Base-by-base conservation (phyloP, 2,329 filamentous ascomycete genomes). In the Claviceps sp. region DNA sequence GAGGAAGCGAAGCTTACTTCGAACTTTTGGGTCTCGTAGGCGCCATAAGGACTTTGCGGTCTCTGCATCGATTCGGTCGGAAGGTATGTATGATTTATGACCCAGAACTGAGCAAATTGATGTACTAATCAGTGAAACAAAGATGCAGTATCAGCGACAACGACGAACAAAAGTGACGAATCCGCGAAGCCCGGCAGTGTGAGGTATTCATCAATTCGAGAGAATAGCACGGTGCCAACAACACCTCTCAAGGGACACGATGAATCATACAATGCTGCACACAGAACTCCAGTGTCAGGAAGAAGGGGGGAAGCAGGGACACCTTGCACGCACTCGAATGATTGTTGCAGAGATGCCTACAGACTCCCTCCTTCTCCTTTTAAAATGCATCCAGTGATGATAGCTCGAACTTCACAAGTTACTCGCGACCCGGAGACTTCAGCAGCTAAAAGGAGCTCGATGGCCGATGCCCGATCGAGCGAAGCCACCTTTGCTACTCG, bases 1-100 rank as follows among this genome's bases (percentile, higher is more conserved):
- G n/a, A 65, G 63, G 54, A 67, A 62, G 52, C 59, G 59, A 53
- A 58, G 55, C 47, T 58, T 66, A 30, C 55, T 65, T 47, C 59
- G 55, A 40, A 55, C 61, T 2, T 52, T 64, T 20, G 60, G 62
- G 22, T 61, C 63, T 37, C 61, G 57, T 11, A 57, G 59, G 34
- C 58, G 58, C n/a, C 58, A 58, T 46, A 63, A 56, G 47, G 45
- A 53, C 22, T 41, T 58, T 18, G 43, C 48, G 18, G 55, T 59
- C 11, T 54, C 56, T 20, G 26, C 56, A n/a, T 51, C 52, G 9
- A 36, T 44, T 16, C 55, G 52, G 22, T 57, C 58, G 22, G 40
- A 56, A 47, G 57, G 63, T 64, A 51, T 41, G 54, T 34, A 13
- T 37, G 30, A 18, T 1, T 2, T 37, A 9, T 30, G 7, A 7